Percentiles rank a stretch among this genome's conserved stretches.
Conservation (phyloP, 176 grass and related monocot genomes). For the Elymus sibiricus region DNA sequence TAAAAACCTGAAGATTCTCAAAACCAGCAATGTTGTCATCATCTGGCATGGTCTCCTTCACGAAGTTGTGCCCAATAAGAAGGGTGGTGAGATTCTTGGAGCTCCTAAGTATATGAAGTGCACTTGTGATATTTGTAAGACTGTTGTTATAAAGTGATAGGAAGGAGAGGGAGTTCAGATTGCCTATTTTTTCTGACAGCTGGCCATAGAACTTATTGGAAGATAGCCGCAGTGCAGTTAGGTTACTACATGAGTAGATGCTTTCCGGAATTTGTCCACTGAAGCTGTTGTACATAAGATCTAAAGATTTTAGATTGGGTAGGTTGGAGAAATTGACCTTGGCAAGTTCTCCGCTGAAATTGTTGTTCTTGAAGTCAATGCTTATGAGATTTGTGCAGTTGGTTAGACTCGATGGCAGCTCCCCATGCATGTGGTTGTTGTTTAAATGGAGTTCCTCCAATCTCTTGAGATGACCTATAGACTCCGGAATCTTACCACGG, state of each 20-base stretch:
- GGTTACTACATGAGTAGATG: constrained; percentile 25
- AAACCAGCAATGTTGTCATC: not conserved
- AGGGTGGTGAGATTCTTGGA: not conserved
- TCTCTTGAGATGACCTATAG: constrained; percentile 27
- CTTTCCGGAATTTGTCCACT: constrained; percentile 25
- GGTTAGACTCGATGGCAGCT: not conserved
- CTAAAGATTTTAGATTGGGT: constrained; percentile 3
- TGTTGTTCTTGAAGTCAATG: constrained; percentile 7
- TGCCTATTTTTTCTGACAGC: not conserved
- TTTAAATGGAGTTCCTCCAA: constrained; percentile 21
- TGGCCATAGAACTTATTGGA: not conserved
- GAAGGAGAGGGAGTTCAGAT: constrained; percentile 7
- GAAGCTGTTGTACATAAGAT: not conserved
- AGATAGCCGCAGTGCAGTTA: not conserved
- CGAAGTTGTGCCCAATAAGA: not conserved
- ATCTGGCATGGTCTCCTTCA: not conserved
- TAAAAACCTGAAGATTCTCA: constrained; percentile 2
- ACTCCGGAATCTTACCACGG: not conserved
- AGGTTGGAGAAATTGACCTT: constrained; percentile 28
- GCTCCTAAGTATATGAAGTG: constrained; percentile 12
- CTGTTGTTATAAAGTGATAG: not conserved
- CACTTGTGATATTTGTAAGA: constrained; percentile 3
- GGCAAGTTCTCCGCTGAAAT: not conserved
- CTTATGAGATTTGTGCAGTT: constrained; percentile 16
- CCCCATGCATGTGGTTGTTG: not conserved